Conservation (phyloP, 2,329 filamentous ascomycete genomes). For the Pezicula neosporulosa region DNA sequence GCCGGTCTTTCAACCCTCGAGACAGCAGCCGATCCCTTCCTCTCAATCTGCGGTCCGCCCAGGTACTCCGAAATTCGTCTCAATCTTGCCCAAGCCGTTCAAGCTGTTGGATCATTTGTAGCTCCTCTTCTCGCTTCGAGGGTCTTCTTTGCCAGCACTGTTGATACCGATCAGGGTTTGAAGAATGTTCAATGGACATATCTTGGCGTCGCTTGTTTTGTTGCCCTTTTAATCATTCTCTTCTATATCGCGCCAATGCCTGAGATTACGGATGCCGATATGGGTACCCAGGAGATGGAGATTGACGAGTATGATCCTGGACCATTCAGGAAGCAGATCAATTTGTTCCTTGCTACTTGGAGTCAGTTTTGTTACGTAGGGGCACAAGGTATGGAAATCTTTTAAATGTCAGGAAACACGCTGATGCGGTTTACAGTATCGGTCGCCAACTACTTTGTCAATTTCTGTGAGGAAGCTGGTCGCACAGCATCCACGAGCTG, state of each 20-base stretch:
- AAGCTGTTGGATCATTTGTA: constrained; percentile 65
- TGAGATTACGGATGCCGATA: constrained; percentile 58
- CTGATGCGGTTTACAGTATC: constrained; percentile 8
- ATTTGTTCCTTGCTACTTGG: constrained; percentile 56
- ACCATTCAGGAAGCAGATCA: constrained; percentile 55
- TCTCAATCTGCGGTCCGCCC: constrained; percentile 68
- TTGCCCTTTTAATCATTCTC: constrained; percentile 50
- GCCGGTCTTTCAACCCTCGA: constrained; percentile 74
- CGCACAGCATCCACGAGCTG: background rate
- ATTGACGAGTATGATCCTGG: constrained; percentile 38
- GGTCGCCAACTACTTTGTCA: constrained; percentile 53
- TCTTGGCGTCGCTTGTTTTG: constrained; percentile 58
- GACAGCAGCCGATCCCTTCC: constrained; percentile 73
- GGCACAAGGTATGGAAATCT: constrained; percentile 42
- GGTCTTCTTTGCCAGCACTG: constrained; percentile 57
- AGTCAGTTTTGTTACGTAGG: constrained; percentile 64
- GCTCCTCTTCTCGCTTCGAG: constrained; percentile 54
- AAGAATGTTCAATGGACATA: constrained; percentile 64
- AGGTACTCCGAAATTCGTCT: constrained; percentile 72
- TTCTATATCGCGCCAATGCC: constrained; percentile 50
- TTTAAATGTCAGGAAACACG: no score
- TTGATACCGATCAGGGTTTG: constrained; percentile 44
- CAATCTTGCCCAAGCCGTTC: constrained; percentile 70
- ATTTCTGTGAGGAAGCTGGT: constrained; percentile 40
- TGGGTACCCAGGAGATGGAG: constrained; percentile 40